Base-by-base conservation (phyloP, 179 eudicot genomes). In the Dionaea muscipula region DNA sequence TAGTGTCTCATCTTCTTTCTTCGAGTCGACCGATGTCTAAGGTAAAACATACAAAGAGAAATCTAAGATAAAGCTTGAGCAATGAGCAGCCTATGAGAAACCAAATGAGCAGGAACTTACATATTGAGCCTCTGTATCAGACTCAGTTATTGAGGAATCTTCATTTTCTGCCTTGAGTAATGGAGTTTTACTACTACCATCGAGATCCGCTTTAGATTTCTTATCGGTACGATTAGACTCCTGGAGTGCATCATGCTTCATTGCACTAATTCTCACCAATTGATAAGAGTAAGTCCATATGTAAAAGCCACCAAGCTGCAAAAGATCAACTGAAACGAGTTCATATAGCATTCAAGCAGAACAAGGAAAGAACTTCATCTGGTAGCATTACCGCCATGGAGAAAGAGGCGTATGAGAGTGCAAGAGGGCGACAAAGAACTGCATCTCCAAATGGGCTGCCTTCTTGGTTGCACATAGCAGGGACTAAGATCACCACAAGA, bases 261-360 rank as follows among this genome's bases (percentile, higher is more conserved):
- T 20, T 0, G 81, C 70, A 0, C 91, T 81, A 59, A 73, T 72
- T 72, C 72, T 62, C 24, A 91, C 60, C 41, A 87, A 47, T 40
- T 87, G 94, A 72, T 73, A 91, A 36, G 82, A 70, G 63, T 72
- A 77, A 26, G 98, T 87, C 98, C 98, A 91, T 70, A 91, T 77
- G 76, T 48, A 87, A 61, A 85, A 69, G 18, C 85, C 85, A 4
- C 91, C 88, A 67, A 88, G 69, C 96, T 85, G 77, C 64, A 72
- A 28, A 8, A 35, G 27, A 9, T 14, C 14, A 38, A 46, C 12
- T 4, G 4, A 21, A 6, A n/a, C 26, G 2, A 19, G 11, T 46
- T 17, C 48, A 18, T 18, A 10, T 45, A 45, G 10, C 10, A 45
- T 13, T 16, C 22, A 4, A 23, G 22, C 10, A 22, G 33, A 15